Conservation (phyloP, 768 basidiomycete genomes). For the Porphyrellus cyaneotinctus region DNA sequence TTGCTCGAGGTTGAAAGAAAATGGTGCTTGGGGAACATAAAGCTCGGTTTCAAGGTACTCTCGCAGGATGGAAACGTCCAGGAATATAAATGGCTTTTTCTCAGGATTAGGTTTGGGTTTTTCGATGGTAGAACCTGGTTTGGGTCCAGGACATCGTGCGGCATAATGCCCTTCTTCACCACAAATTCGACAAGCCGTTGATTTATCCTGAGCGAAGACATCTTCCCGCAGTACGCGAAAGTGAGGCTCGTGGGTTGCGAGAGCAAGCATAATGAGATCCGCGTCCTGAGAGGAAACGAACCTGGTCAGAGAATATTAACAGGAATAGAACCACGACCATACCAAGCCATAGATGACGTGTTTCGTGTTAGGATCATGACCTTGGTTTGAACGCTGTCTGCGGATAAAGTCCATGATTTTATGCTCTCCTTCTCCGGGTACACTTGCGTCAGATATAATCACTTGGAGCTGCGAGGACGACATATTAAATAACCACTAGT, state of each 20-base stretch:
- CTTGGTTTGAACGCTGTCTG: slow-evolving; percentile 78
- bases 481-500: not conserved
- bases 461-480: slow-evolving; percentile 69
- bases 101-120: slow-evolving; percentile 48
- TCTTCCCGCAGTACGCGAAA: slow-evolving; percentile 98
- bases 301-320: slow-evolving; percentile 5
- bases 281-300: slow-evolving; percentile 64
- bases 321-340: slow-evolving; percentile 24
- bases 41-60: slow-evolving; percentile 98
- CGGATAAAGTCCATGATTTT: slow-evolving; percentile 99
- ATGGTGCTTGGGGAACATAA: slow-evolving; percentile 68
- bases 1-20: slow-evolving; percentile 91
- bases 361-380: slow-evolving; percentile 91
- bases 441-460: slow-evolving; percentile 93
- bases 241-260: slow-evolving; percentile 98
- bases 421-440: slow-evolving; percentile 98
- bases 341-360: slow-evolving; percentile 99
- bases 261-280: slow-evolving; percentile 96
- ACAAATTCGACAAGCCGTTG: slow-evolving; percentile 82
- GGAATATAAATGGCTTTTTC: slow-evolving; percentile 96
- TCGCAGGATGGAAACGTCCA: slow-evolving; percentile 91
- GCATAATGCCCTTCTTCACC: slow-evolving; percentile 95
- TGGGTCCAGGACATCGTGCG: slow-evolving; percentile 84
- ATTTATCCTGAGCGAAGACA: slow-evolving; percentile 86
- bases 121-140: slow-evolving; percentile 50